These are phyloP conservation scores for Debaryomyces coudertii DNA, from an alignment of 1,139 yeast species.

Conservation along the genomic window DNA sequence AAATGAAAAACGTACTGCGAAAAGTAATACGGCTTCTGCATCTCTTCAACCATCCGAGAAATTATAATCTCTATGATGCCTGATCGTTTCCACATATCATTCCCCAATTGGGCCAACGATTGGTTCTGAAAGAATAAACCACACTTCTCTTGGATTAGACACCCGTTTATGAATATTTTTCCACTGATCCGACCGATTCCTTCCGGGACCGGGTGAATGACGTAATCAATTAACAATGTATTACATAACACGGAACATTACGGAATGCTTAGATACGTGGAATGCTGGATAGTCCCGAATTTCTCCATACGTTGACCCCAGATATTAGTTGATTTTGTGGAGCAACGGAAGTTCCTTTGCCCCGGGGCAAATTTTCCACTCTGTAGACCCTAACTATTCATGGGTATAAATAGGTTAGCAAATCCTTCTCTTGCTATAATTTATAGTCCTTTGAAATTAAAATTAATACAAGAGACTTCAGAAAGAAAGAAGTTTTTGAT, in stretches of 20 bases:
- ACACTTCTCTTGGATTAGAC: background rate
- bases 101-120: background rate
- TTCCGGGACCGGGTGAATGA: constrained; percentile 3
- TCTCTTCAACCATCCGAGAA: background rate
- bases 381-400: background rate
- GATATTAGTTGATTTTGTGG: constrained; percentile 6
- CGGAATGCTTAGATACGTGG: constrained; percentile 3
- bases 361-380: constrained; percentile 6
- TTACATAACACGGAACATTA: constrained; percentile 4
- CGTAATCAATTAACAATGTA: background rate
- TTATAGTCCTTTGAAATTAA: background rate
- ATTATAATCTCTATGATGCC: background rate
- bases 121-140: background rate
- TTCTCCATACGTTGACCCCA: constrained; percentile 5
- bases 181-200: constrained; percentile 2
- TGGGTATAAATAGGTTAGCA: constrained; percentile 3
- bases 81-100: background rate
- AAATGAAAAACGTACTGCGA: background rate
- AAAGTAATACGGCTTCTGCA: background rate
- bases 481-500: background rate
- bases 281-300: background rate
- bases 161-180: background rate
- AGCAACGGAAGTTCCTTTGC: constrained; percentile 8
- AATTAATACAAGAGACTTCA: constrained; percentile 1
- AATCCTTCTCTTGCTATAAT: background rate